Evolutionary conservation across 495 filamentous ascomycete species (phyloP), one percentile per base, ranked within the genome.

Genomic region (Penicillium arizonense): DNA sequence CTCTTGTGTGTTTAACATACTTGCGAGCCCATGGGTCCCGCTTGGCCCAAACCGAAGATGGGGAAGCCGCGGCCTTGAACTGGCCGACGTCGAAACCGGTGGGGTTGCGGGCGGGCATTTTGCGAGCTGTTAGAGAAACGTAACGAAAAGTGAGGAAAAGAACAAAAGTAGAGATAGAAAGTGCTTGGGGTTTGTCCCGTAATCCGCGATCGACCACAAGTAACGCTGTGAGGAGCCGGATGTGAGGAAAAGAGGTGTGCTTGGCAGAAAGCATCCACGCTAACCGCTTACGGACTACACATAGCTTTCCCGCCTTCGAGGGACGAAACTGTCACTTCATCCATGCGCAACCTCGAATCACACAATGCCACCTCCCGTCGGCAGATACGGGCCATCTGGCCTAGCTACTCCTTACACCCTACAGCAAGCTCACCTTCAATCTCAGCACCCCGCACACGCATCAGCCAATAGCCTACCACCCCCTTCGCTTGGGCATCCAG

Each of bases 21-120:
- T 76, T 61, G 77, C 86, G 75, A 67, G 82, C 84, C 94, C 94
- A 98, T 36, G 94, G 94, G 69, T 97, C 95, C 65, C 87, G 85
- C 68, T 76, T 76, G 47, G 73, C 73, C 59, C 63, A 78, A 32
- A 65, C 55, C 41, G 81, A 79, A 49, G 82, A 79, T 55, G 76
- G 76, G 32, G 81, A 82, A 52, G 88, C 75, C 18, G 90, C 77
- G 44, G 80, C 80, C 61, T 81, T 84, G 70, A 91, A 83, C 62
- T 89, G 85, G 67, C 75, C 77, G 57, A 86, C 67, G 72, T 93
- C 83, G 81, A 96, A 95, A 72, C 91, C 88, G 56, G 89, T 93
- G 79, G 90, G 81, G 80, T 87, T 88, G 72, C 69, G 69, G 54
- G 77, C 62, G 42, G 82, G 57, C 78, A 83, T 81, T 57, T 55